Percentiles rank a stretch among this genome's conserved stretches.
Conservation (phyloP, 345 rosid species). For the Boechera divaricarpa region DNA sequence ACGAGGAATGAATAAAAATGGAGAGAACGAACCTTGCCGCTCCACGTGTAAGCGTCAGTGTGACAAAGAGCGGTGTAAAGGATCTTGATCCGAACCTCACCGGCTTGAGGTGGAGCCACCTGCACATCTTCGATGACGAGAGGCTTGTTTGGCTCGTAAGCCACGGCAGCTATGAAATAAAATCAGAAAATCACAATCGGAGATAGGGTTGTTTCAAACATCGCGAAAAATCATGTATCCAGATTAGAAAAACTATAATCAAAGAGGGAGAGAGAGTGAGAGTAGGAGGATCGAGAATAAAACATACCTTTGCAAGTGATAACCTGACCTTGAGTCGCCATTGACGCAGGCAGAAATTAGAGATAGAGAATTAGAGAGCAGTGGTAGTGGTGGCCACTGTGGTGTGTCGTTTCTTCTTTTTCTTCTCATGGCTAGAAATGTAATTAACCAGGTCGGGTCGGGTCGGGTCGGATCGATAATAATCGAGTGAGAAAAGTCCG, state of each 20-base stretch:
- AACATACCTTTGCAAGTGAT: conserved; percentile 90
- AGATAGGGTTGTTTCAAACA: not conserved
- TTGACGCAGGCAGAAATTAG: conserved; percentile 36
- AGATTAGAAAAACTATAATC: not conserved
- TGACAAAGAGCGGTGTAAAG: conserved; percentile 94
- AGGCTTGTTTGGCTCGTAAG: conserved; percentile 93
- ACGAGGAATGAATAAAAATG: not conserved
- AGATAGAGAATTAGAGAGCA: conserved; percentile 17
- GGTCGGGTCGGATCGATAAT: conserved; percentile 22
- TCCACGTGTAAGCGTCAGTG: conserved; percentile 99
- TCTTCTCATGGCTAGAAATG: conserved; percentile 1
- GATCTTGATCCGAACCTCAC: conserved; percentile 92
- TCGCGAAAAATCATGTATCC: not conserved
- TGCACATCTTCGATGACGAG: conserved; percentile 85
- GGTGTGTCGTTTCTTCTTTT: conserved; percentile 20
- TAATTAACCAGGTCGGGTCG: conserved; percentile 10
- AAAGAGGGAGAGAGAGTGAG: not conserved
- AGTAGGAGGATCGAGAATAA: not conserved
- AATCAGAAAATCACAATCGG: conserved; percentile 22
- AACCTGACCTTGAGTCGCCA: conserved; percentile 84
- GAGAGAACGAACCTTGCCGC: conserved; percentile 76
- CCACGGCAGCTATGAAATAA: conserved; percentile 80
- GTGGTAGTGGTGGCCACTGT: not conserved
- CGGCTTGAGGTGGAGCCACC: conserved; percentile 96
- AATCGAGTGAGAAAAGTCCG: conserved; percentile 27